Evolutionary conservation across 352 stramenopile genomes (phyloP).

Genomic region (Globisporangium okanoganense): DNA sequence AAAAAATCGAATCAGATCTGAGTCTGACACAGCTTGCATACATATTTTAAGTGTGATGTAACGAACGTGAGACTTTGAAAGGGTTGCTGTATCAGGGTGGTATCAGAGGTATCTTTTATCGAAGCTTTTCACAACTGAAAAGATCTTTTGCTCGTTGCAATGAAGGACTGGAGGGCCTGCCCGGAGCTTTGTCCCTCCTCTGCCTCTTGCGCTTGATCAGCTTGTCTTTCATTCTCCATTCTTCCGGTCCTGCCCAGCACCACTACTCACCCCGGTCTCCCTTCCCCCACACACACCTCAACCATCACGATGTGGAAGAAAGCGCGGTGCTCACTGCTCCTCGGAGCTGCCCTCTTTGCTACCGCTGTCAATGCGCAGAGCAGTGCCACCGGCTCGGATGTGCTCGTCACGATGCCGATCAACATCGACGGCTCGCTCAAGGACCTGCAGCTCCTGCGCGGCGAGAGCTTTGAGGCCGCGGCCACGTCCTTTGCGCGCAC

Average conservation of each 20-base stretch:
- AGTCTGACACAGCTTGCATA: neutral
- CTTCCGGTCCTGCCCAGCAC: neutral
- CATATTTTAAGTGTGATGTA: neutral
- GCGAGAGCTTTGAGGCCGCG: constrained; percentile 63
- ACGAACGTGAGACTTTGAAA: neutral
- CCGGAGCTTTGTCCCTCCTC: neutral
- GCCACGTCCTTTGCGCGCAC: constrained; percentile 57
- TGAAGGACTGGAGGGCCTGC: neutral
- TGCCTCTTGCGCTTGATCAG: neutral
- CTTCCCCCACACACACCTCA: constrained; percentile 8
- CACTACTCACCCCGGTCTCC: neutral
- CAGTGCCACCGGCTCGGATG: constrained; percentile 25
- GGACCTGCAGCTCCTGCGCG: constrained; percentile 63
- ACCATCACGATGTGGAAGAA: constrained; percentile 15
- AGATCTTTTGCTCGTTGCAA: constrained; percentile 14
- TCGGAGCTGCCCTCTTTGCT: constrained; percentile 22
- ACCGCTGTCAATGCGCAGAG: constrained; percentile 19
- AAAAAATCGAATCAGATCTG: constrained; percentile 1
- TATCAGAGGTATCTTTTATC: constrained; percentile 13
- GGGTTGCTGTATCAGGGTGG: constrained; percentile 6
- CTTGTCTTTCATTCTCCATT: constrained; percentile 4
- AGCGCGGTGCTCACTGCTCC: constrained; percentile 15
- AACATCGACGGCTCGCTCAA: constrained; percentile 51
- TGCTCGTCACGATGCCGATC: constrained; percentile 67
- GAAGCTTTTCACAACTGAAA: constrained; percentile 15